Evolutionary conservation across 352 stramenopile species (phyloP).

Genomic region (Phytophthora constricta): DNA sequence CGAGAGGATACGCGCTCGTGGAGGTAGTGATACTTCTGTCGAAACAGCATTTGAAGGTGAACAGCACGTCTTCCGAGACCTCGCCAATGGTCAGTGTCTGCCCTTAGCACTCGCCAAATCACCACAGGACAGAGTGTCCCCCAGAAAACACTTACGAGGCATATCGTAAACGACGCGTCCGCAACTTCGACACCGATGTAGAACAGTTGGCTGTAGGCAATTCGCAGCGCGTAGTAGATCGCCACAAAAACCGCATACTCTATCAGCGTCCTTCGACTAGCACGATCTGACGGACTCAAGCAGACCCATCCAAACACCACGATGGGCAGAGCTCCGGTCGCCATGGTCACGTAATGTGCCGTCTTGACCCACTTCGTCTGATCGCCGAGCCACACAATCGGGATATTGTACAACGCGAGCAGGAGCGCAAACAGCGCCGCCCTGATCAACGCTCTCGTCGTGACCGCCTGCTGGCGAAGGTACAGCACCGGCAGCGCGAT

Average conservation of each 20-base stretch:
- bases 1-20: conserved; percentile 65
- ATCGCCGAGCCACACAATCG: conserved; percentile 48
- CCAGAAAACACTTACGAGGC: conserved; percentile 54
- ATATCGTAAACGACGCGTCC: conserved; percentile 43
- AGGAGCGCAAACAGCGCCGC: conserved; percentile 50
- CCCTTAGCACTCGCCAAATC: conserved; percentile 74
- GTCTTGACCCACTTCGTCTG: neutral
- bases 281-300: conserved; percentile 46
- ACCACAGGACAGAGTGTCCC: conserved; percentile 61
- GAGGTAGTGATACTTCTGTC: conserved; percentile 54
- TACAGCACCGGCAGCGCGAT: conserved; percentile 73
- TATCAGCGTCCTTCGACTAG: conserved; percentile 53
- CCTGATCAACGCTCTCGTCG: conserved; percentile 49
- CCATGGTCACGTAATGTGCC: conserved; percentile 46
- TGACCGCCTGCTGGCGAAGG: conserved; percentile 68
- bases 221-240: conserved; percentile 47
- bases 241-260: conserved; percentile 66
- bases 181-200: conserved; percentile 20
- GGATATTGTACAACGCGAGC: conserved; percentile 64
- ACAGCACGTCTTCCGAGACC: conserved; percentile 64
- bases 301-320: conserved; percentile 55
- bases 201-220: conserved; percentile 52
- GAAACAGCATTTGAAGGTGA: conserved; percentile 57
- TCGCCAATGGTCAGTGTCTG: conserved; percentile 79
- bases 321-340: conserved; percentile 46